phyloP scores from a whole-genome alignment of 2,329 filamentous ascomycete species.

The Alternaria arbusti region DNA sequence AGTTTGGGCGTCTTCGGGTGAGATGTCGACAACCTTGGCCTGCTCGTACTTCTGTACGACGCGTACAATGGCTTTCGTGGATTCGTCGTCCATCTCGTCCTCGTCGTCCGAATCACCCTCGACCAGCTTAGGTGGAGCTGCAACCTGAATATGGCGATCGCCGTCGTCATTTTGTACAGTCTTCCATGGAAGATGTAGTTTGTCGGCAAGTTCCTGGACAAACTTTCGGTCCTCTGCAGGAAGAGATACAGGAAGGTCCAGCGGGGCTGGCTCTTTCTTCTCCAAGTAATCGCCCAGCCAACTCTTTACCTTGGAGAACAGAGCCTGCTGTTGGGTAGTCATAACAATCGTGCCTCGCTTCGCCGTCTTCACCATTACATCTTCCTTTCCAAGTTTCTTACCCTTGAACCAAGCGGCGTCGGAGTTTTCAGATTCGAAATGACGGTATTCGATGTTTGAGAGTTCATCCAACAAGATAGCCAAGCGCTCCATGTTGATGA shows the following conservation, averaged over 20 bases:
- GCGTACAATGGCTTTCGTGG: conserved; percentile 79
- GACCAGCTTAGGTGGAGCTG: conserved; percentile 61
- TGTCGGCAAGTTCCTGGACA: conserved; percentile 81
- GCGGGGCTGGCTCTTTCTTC: conserved; percentile 53
- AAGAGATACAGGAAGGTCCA: conserved; percentile 76
- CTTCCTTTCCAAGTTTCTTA: conserved; percentile 75
- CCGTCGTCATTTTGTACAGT: conserved; percentile 69
- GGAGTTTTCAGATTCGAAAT: conserved; percentile 88
- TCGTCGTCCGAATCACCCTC: conserved; percentile 66
- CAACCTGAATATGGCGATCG: conserved; percentile 69
- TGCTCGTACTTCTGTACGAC: conserved; percentile 92
- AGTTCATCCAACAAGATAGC: conserved; percentile 80
- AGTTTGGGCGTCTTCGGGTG: conserved; percentile 77
- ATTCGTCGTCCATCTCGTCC: conserved; percentile 79
- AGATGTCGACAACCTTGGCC: conserved; percentile 81
- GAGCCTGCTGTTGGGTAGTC: conserved; percentile 77
- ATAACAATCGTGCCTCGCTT: conserved; percentile 72
- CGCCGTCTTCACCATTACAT: conserved; percentile 67
- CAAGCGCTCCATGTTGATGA: conserved; percentile 85
- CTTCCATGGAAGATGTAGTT: conserved; percentile 69
- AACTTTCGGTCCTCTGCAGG: conserved; percentile 91
- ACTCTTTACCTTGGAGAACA: conserved; percentile 82
- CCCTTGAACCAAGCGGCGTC: conserved; percentile 92
- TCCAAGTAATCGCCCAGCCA: conserved; percentile 74
- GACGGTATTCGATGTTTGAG: conserved; percentile 85